These are phyloP conservation scores for Saturnispora quitensis DNA, from an alignment of 805 yeast genomes.

Conservation along the genomic window DNA sequence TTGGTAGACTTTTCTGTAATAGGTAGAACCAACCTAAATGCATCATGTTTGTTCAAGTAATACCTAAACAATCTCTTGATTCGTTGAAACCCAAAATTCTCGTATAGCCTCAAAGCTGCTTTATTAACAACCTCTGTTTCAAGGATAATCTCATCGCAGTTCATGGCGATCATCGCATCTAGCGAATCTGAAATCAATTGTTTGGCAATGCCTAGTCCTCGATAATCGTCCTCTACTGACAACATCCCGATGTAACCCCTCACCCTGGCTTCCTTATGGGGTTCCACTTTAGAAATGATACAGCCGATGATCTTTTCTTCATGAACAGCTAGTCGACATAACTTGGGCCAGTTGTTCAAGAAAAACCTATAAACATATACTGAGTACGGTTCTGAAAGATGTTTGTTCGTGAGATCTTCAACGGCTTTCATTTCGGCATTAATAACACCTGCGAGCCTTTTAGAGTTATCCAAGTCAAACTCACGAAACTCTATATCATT, in stretches of 20 bases:
- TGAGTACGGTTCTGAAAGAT: slow-evolving; percentile 90
- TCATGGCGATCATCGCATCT: slow-evolving; percentile 48
- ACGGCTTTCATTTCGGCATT: slow-evolving; percentile 40
- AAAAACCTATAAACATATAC: slow-evolving; percentile 88
- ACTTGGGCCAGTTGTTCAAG: slow-evolving; percentile 82
- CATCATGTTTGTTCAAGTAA: slow-evolving; percentile 89
- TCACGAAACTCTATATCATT: slow-evolving; percentile 6
- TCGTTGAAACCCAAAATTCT: slow-evolving; percentile 30
- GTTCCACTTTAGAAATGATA: slow-evolving; percentile 72
- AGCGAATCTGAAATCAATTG: slow-evolving; percentile 54
- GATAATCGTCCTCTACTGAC: slow-evolving; percentile 61
- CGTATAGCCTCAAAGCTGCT: slow-evolving; percentile 28
- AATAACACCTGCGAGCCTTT: slow-evolving; percentile 11
- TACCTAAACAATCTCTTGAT: slow-evolving; percentile 64
- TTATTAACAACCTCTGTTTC: slow-evolving; percentile 83
- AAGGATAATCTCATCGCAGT: slow-evolving; percentile 83
- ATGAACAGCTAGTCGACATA: slow-evolving; percentile 57
- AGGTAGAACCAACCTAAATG: slow-evolving; percentile 79
- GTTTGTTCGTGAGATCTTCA: slow-evolving; percentile 52
- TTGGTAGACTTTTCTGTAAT: slow-evolving; percentile 48
- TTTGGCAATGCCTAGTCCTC: slow-evolving; percentile 82
- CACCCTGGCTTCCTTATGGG: slow-evolving; percentile 60
- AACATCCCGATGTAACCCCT: slow-evolving; percentile 97
- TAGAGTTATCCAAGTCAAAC: neutral
- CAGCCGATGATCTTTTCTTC: slow-evolving; percentile 55